Conservation (phyloP, 169 alveolate genomes). For the Babesia bovis region DNA sequence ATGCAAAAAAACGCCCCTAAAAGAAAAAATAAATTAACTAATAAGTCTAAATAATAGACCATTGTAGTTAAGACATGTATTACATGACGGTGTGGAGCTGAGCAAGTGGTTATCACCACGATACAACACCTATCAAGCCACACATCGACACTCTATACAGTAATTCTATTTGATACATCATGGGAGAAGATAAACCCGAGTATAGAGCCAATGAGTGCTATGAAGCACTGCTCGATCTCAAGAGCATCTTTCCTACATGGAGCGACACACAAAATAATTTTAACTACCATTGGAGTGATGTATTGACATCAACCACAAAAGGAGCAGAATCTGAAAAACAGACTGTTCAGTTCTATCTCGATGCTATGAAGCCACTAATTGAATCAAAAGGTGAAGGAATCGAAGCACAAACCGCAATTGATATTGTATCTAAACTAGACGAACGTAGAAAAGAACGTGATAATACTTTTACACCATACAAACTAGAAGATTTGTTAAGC, state of each 20-base stretch:
- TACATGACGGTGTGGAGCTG: too few relatives aligned
- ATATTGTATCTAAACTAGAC: conserved; percentile 42
- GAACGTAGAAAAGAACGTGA: conserved; percentile 43
- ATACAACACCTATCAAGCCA: not conserved
- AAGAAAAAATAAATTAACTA: conserved; percentile 40
- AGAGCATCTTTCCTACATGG: conserved; percentile 75
- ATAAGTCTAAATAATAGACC: not conserved
- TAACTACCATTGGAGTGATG: conserved; percentile 72
- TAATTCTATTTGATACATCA: not conserved
- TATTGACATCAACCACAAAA: conserved; percentile 54
- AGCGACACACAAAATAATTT: conserved; percentile 73
- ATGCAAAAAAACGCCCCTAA: conserved; percentile 51
- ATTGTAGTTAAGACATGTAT: too few relatives aligned
- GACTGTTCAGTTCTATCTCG: conserved; percentile 25
- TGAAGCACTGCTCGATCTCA: conserved; percentile 74
- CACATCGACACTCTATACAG: not conserved
- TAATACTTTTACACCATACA: conserved; percentile 29
- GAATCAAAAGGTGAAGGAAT: conserved; percentile 55
- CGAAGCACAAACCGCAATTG: conserved; percentile 52
- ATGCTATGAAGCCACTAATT: conserved; percentile 32
- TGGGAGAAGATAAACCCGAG: conserved; percentile 46
- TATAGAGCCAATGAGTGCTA: conserved; percentile 69
- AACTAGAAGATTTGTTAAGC: conserved; percentile 44
- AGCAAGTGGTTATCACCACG: too few relatives aligned
- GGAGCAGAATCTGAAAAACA: conserved; percentile 35